Evolutionary conservation across 495 filamentous ascomycete species (phyloP), one percentile per base, ranked within the genome.

Genomic region (Penicillium subrubescens): DNA sequence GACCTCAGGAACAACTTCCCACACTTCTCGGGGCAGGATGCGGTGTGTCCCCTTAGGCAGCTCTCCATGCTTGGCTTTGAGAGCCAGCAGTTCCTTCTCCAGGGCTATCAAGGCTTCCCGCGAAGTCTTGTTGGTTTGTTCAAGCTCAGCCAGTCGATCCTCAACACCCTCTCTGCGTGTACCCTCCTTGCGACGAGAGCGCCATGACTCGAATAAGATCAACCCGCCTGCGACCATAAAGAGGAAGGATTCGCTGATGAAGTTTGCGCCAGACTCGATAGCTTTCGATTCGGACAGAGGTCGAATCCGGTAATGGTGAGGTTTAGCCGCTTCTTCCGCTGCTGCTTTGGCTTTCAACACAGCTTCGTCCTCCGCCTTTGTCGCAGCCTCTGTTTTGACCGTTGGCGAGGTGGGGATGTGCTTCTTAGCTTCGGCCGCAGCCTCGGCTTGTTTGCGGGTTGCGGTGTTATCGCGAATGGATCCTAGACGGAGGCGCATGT

Each of bases 231-330:
- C 96, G 15, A 98, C 92, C 5, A 86, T 58, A 60, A 98, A 90
- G 34, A 99, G 86, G 72, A 99, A 99, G 1, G 86, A 79, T 69
- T 99, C 95, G 46, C 92, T 92, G 56, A 96, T 89, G 57, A 99
- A 97, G 61, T 96, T 96, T 11, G 95, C 96, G 29, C 97, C 96
- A 8, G 93, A 85, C 72, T 99, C 95, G 31, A 99, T 96, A 6
- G 95, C 95, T 72, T 98, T 97, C 15, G 86, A 85, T 69, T 99
- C 96, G 35, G 92, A 90, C 2, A 99, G 81, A 1, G 96, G 90
- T 59, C 94, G 82, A 29, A 91, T 90, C 33, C 84, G 82, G 14
- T 85, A 83, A 66, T 72, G 72, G 5, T 69, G 78, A 5, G 74
- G 74, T 43, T 81, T 85, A 7, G 74, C 72, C 37, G 78, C 83